Conservation (phyloP, 768 basidiomycete species). For the Collybia sp. region DNA sequence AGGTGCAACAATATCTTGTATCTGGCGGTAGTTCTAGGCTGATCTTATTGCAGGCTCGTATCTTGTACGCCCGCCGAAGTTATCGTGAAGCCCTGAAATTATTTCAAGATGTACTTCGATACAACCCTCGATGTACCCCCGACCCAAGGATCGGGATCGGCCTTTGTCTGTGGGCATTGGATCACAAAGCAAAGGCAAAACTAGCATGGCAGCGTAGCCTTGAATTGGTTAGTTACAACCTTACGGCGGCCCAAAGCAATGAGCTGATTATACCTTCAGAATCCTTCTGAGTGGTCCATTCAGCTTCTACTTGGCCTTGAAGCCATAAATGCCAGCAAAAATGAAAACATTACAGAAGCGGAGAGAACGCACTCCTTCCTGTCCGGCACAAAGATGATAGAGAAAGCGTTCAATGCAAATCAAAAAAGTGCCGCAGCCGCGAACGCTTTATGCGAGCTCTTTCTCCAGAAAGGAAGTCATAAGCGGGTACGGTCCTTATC, state of each 20-base stretch:
- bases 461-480: conserved; percentile 66
- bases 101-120: conserved; percentile 80
- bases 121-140: conserved; percentile 76
- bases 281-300: conserved; percentile 75
- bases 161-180: conserved; percentile 88
- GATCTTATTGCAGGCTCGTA: conserved; percentile 58
- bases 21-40: not conserved
- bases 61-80: conserved; percentile 75
- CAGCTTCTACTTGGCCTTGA: conserved; percentile 83
- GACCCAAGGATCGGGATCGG: conserved; percentile 97
- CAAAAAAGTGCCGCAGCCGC: conserved; percentile 78
- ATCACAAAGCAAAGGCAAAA: conserved; percentile 76
- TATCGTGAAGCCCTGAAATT: conserved; percentile 76
- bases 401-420: conserved; percentile 77
- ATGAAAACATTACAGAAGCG: conserved; percentile 54
- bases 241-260: not conserved
- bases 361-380: conserved; percentile 60
- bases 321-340: conserved; percentile 81
- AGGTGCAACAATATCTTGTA: conserved; percentile 41
- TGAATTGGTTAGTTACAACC: conserved; percentile 61
- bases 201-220: conserved; percentile 89
- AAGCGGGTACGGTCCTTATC: conserved; percentile 40
- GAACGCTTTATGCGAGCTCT: conserved; percentile 76
- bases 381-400: conserved; percentile 63
- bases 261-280: conserved; percentile 32